Evolutionary conservation across 805 yeast species (phyloP), one percentile per base, ranked within the genome.

Genomic region (Saccharomyces paradoxus): DNA sequence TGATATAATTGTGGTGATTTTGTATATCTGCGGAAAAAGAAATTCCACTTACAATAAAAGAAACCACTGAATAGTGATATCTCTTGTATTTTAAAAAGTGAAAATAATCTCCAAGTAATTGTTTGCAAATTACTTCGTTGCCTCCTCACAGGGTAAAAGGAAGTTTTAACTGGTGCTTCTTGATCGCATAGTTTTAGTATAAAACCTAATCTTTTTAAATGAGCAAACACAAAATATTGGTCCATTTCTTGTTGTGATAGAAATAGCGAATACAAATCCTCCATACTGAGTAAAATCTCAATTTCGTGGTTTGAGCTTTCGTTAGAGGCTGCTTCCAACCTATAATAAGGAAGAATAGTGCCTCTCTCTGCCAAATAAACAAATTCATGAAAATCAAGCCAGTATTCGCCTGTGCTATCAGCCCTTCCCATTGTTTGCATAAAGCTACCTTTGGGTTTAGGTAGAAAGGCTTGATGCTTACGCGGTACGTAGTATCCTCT

Each of bases 361-460:
- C 97, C 97, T 64, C 98, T 74, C 66, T 91, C 96, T 1, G 84
- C 80, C 53, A 91, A 71, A 67, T 90, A 91, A 1, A 89, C 72
- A 7, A 84, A 78, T 62, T 91, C 98, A 55, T 87, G 82, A 17
- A 81, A 79, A 24, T 70, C 73, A 41, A 91, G 72, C 75, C 79
- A 77, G 50, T 81, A 71, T 3, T 76, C 70, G 1, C 80, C 81
- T 2, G 72, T 62, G 14, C 70, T 67, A 55, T 80, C 83, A 1
- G 81, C 76, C 41, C 64, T 68, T 0, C 98, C 98, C 72, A 87
- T 78, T 30, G 87, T 84, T 56, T 81, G 82, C 61, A 89, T 77
- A 62, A 81, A 87, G 41, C 83, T 82, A 0, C 97, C 97, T 56
- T 77, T 80, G 0, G 90, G 83, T n/a, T 72, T 67, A 5, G 69